phyloP scores from a whole-genome alignment of 2,329 filamentous ascomycete species.

The Penicillium polonicum region DNA sequence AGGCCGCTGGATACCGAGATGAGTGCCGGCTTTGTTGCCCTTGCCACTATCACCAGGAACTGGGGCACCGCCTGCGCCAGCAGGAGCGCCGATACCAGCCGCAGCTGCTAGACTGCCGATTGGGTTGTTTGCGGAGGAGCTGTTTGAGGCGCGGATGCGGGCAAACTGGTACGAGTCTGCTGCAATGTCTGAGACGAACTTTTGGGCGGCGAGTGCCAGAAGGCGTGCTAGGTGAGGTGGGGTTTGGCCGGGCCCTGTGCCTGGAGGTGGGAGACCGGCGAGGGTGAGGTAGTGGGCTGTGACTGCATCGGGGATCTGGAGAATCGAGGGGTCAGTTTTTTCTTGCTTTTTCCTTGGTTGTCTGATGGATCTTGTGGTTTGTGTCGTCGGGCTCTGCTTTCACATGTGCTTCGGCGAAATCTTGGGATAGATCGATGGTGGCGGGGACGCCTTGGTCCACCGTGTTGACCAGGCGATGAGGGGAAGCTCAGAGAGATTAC shows the following conservation, averaged over 20 bases:
- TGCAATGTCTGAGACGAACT: slow-evolving; percentile 96
- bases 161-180: slow-evolving; percentile 98
- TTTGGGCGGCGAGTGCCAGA: slow-evolving; percentile 95
- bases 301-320: slow-evolving; percentile 91
- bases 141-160: slow-evolving; percentile 90
- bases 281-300: slow-evolving; percentile 98
- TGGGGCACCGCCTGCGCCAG: slow-evolving; percentile 54
- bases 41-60: slow-evolving; percentile 47
- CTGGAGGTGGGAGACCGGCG: slow-evolving; percentile 84
- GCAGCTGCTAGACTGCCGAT: slow-evolving; percentile 80
- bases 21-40: slow-evolving; percentile 51
- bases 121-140: slow-evolving; percentile 80
- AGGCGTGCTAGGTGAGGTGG: slow-evolving; percentile 85
- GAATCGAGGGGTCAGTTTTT: slow-evolving; percentile 12
- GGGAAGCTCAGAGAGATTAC: slow-evolving; percentile 1
- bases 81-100: slow-evolving; percentile 53
- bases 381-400: background rate
- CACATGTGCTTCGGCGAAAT: background rate
- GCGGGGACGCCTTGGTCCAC: background rate
- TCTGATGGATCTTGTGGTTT: background rate
- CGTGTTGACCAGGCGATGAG: background rate
- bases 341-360: background rate
- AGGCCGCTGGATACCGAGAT: slow-evolving; percentile 71
- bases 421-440: background rate
- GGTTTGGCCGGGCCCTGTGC: slow-evolving; percentile 73